A percentile compares a stretch with the other conserved stretches of the same genome.
These are phyloP conservation scores for Auriscalpium vulgare DNA, from an alignment of 768 basidiomycete genomes.

Conservation along the genomic window DNA sequence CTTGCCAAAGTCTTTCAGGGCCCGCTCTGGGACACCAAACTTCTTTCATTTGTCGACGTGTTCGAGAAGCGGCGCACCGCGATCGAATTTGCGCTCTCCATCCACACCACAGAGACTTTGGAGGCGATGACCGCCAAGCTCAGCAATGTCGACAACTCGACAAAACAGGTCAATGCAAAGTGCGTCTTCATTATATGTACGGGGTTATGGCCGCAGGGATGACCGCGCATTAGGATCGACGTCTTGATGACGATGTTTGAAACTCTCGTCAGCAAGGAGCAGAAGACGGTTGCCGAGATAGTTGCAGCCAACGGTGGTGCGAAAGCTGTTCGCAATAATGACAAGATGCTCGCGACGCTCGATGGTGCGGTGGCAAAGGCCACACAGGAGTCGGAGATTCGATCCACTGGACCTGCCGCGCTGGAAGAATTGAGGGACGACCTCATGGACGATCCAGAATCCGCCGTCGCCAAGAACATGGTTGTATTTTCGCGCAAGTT, in stretches of 20 bases:
- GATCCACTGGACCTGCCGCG: neutral
- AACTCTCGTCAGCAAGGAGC: constrained; percentile 10
- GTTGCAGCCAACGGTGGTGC: constrained; percentile 18
- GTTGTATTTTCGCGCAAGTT: constrained; percentile 17
- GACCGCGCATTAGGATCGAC: constrained; percentile 7
- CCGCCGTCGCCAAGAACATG: constrained; percentile 14
- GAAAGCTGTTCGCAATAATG: constrained; percentile 11
- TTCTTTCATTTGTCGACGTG: too few relatives aligned
- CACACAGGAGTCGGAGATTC: neutral
- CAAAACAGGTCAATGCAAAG: constrained; percentile 14
- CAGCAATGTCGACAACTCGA: constrained; percentile 1
- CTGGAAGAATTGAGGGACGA: constrained; percentile 11
- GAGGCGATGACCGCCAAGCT: constrained; percentile 9
- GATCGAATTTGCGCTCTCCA: constrained; percentile 22
- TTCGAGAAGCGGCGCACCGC: too few relatives aligned
- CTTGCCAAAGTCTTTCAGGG: too few relatives aligned
- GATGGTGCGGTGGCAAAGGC: neutral
- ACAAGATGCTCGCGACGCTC: constrained; percentile 14
- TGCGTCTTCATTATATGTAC: neutral
- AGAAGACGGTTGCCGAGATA: neutral
- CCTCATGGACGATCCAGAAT: constrained; percentile 15
- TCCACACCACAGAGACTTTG: constrained; percentile 19
- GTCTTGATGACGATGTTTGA: constrained; percentile 10
- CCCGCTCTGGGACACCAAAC: constrained; percentile 20
- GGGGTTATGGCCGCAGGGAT: neutral